These are phyloP conservation scores for Penicillium angulare DNA, from an alignment of 495 filamentous ascomycete species.

Conservation along the genomic window DNA sequence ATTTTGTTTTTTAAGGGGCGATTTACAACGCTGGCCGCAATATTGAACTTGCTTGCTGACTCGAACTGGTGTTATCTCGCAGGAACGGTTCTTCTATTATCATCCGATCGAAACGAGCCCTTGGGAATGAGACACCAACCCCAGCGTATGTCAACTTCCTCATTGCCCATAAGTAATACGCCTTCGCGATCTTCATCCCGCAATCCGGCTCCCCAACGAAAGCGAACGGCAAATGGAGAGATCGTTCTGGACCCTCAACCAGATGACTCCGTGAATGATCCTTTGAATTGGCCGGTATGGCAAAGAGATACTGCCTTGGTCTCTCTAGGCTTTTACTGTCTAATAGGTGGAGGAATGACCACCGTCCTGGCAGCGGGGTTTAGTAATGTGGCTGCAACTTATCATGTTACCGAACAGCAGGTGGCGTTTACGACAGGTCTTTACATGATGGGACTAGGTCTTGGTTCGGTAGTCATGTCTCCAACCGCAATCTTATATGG, in stretches of 20 bases:
- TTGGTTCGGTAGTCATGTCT: slow-evolving; percentile 79
- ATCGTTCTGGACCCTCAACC: slow-evolving; percentile 93
- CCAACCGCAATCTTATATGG: slow-evolving; percentile 91
- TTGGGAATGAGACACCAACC: slow-evolving; percentile 74
- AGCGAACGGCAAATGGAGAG: slow-evolving; percentile 76
- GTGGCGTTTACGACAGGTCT: slow-evolving; percentile 91
- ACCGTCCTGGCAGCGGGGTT: slow-evolving; percentile 91
- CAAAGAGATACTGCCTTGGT: slow-evolving; percentile 78
- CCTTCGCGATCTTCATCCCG: slow-evolving; percentile 36
- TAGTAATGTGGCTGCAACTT: slow-evolving; percentile 70
- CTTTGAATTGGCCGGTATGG: slow-evolving; percentile 88
- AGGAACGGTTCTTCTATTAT: slow-evolving; percentile 82
- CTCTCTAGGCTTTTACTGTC: slow-evolving; percentile 85
- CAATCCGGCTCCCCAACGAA: slow-evolving; percentile 51
- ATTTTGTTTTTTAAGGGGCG: no score
- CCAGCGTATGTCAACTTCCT: slow-evolving; percentile 73
- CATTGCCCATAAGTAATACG: slow-evolving; percentile 60
- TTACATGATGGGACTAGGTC: slow-evolving; percentile 91
- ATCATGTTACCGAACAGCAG: slow-evolving; percentile 64
- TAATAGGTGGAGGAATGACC: slow-evolving; percentile 92
- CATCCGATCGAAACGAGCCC: slow-evolving; percentile 75
- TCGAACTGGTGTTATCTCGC: neutral
- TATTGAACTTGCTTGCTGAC: no score
- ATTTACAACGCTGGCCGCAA: no score
- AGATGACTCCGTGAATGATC: slow-evolving; percentile 87